These are phyloP conservation scores for Lithospermum erythrorhizon DNA, from an alignment of 257 asterid genomes.

Conservation along the genomic window DNA sequence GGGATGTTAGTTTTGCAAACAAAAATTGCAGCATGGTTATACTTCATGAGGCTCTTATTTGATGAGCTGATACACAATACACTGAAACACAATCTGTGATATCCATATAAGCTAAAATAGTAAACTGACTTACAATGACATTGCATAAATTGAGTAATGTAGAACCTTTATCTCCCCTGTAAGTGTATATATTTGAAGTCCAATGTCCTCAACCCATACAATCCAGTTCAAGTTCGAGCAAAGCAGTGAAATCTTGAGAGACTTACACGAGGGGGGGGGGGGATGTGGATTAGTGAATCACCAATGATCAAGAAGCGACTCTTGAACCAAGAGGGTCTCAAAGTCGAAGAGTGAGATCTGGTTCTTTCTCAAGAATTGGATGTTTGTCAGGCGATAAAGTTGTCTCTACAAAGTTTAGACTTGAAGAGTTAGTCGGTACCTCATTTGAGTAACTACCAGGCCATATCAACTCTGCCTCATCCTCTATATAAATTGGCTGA, in stretches of 20 bases:
- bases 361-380: slow-evolving; percentile 16
- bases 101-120: background rate
- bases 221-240: background rate
- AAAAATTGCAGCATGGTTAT: no score
- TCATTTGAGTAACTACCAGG: slow-evolving; percentile 38
- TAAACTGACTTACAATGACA: background rate
- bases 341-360: slow-evolving; percentile 53
- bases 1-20: no score
- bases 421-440: slow-evolving; percentile 17
- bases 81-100: no score
- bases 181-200: background rate
- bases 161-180: background rate
- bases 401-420: slow-evolving; percentile 15
- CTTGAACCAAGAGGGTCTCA: slow-evolving; percentile 8
- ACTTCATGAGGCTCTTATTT: no score
- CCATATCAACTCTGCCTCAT: slow-evolving; percentile 32
- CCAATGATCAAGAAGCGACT: background rate
- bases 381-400: slow-evolving; percentile 8
- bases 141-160: background rate
- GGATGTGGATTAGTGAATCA: no score
- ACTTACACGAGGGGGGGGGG: no score
- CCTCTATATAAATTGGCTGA: slow-evolving; percentile 33
- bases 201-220: background rate
- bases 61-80: no score
- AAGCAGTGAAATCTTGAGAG: no score